Conservation (phyloP, 1,139 yeast species). For the Blastobotrys proliferans region DNA sequence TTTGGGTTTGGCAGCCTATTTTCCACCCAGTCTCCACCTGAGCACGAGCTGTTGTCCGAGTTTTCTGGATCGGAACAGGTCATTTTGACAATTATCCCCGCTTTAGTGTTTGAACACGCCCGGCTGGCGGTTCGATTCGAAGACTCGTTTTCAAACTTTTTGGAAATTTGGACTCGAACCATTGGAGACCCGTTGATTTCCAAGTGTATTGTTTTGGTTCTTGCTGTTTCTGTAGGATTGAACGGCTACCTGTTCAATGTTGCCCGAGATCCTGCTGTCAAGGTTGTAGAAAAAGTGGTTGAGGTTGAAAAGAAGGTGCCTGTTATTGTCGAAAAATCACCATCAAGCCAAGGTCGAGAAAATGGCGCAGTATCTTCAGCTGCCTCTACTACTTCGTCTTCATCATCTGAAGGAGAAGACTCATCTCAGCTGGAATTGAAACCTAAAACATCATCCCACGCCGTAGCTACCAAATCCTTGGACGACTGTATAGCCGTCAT, state of each 20-base stretch:
- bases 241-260: constrained; percentile 70
- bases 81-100: constrained; percentile 63
- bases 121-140: constrained; percentile 62
- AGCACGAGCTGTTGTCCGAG: constrained; percentile 4
- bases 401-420: constrained; percentile 20
- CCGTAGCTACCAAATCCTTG: constrained; percentile 35
- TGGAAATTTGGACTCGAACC: constrained; percentile 62
- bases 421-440: constrained; percentile 21
- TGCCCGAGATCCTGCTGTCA: constrained; percentile 31
- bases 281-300: constrained; percentile 35
- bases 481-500: constrained; percentile 62
- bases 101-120: constrained; percentile 65
- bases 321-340: constrained; percentile 28
- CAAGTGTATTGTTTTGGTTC: constrained; percentile 68
- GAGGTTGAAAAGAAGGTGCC: constrained; percentile 33
- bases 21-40: constrained; percentile 2
- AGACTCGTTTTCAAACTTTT: constrained; percentile 51
- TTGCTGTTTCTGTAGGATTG: constrained; percentile 71
- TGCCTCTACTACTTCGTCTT: constrained; percentile 22
- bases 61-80: constrained; percentile 3
- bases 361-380: constrained; percentile 7
- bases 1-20: constrained; percentile 7
- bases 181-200: constrained; percentile 79
- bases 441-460: constrained; percentile 8
- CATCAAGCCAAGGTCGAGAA: constrained; percentile 5